Percentiles rank a stretch among this genome's conserved stretches.
These are phyloP conservation scores for Obelidium mucronatum DNA, from an alignment of 192 early-diverging fungal genomes.

Conservation along the genomic window DNA sequence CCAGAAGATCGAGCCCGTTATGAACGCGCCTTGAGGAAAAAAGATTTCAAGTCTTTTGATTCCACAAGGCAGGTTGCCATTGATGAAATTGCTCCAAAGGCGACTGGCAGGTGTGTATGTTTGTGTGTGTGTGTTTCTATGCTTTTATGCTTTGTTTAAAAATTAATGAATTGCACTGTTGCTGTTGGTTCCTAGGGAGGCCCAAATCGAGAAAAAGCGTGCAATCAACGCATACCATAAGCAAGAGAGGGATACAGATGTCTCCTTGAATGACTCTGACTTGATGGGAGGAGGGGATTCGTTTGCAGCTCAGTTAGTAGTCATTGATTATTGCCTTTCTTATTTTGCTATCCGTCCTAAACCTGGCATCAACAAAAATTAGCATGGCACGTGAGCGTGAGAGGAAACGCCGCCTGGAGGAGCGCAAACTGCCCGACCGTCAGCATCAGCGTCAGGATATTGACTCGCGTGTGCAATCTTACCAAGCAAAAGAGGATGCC, in stretches of 20 bases:
- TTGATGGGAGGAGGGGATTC: slow-evolving; percentile 62
- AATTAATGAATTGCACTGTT: no score
- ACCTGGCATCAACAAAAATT: no score
- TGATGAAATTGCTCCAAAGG: slow-evolving; percentile 74
- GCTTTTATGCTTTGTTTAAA: not conserved
- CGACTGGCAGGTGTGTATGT: no score
- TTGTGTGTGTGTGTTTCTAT: slow-evolving; percentile 16
- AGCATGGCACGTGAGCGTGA: slow-evolving; percentile 53
- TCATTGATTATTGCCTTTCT: slow-evolving; percentile 17
- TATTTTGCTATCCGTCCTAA: slow-evolving; percentile 1
- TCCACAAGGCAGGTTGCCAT: slow-evolving; percentile 54
- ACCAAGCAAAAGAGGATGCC: slow-evolving; percentile 72
- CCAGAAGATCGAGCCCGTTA: slow-evolving; percentile 56
- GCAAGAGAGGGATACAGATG: slow-evolving; percentile 68
- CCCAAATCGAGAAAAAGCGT: slow-evolving; percentile 67
- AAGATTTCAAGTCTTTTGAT: slow-evolving; percentile 46
- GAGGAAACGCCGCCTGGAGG: slow-evolving; percentile 47
- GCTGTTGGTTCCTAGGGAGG: slow-evolving; percentile 64
- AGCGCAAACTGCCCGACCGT: slow-evolving; percentile 38
- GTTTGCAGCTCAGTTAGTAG: slow-evolving; percentile 35
- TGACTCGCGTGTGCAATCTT: slow-evolving; percentile 55
- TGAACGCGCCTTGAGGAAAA: slow-evolving; percentile 40
- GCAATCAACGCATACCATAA: slow-evolving; percentile 65
- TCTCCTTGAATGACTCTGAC: slow-evolving; percentile 67
- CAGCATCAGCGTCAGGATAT: slow-evolving; percentile 45